phyloP scores from a whole-genome alignment of 768 basidiomycete species.

The Exsudoporus frostii region DNA sequence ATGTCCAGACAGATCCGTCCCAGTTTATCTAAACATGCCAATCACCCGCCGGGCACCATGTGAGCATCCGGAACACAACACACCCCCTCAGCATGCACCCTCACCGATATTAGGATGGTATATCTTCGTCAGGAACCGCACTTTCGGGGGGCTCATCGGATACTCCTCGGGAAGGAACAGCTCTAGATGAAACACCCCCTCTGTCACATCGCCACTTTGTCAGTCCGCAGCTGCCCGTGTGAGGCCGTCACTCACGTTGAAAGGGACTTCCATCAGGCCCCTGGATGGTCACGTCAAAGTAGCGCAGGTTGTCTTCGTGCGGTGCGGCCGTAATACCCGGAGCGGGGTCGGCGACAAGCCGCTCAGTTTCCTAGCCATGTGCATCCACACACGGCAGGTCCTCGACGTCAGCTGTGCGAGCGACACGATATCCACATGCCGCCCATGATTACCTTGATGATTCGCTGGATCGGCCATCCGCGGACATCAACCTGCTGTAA shows the following conservation, averaged over 20 bases:
- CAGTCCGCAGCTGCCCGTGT: neutral
- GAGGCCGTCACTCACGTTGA: conserved; percentile 51
- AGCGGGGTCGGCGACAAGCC: conserved; percentile 93
- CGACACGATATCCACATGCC: conserved; percentile 15
- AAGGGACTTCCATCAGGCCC: conserved; percentile 96
- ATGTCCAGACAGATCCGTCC: conserved; percentile 98
- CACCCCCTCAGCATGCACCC: conserved; percentile 28
- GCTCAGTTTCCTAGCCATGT: conserved; percentile 82
- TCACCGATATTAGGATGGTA: conserved; percentile 99
- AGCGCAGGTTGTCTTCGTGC: conserved; percentile 95
- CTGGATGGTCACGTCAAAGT: conserved; percentile 97
- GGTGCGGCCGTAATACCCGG: conserved; percentile 95
- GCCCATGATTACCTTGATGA: conserved; percentile 44
- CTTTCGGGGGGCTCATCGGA: conserved; percentile 99
- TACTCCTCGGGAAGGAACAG: conserved; percentile 98
- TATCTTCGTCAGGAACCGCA: conserved; percentile 96
- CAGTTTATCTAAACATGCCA: conserved; percentile 73
- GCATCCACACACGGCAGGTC: conserved; percentile 10
- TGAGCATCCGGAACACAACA: conserved; percentile 22
- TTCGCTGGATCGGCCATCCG: conserved; percentile 36
- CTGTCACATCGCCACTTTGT: conserved; percentile 48
- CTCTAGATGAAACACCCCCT: conserved; percentile 93
- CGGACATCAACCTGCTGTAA: conserved; percentile 1
- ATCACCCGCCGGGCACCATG: conserved; percentile 12
- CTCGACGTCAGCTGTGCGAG: conserved; percentile 19